Percentiles rank a stretch among this genome's conserved stretches.
Evolutionary conservation across 1,139 yeast genomes (phyloP).

Genomic region (Taphrina wiesneri): DNA sequence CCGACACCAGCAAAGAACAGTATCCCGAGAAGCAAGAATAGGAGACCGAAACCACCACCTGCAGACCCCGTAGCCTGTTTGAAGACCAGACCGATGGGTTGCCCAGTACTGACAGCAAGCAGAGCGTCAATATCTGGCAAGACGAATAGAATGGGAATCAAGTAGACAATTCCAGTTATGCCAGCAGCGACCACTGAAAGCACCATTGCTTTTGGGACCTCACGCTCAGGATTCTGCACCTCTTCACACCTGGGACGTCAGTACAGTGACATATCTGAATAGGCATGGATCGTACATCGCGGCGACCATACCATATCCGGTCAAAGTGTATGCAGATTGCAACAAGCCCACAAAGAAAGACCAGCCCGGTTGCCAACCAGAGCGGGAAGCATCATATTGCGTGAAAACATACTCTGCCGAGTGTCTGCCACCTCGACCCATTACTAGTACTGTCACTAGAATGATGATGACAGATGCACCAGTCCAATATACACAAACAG

Average conservation of each 20-base stretch:
- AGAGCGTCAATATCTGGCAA: conserved; percentile 69
- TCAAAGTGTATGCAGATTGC: conserved; percentile 74
- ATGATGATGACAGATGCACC: conserved; percentile 33
- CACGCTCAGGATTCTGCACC: conserved; percentile 58
- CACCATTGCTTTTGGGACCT: conserved; percentile 75
- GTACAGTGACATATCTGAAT: not conserved
- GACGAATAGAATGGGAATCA: conserved; percentile 68
- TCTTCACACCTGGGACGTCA: conserved; percentile 57
- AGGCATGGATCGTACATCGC: conserved; percentile 50
- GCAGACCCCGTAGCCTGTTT: conserved; percentile 59
- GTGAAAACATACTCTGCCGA: conserved; percentile 28
- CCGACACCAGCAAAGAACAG: conserved; percentile 66
- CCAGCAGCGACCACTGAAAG: conserved; percentile 66
- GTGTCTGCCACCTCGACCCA: conserved; percentile 24
- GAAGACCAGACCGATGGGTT: conserved; percentile 61
- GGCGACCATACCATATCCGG: conserved; percentile 80
- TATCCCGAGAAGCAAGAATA: conserved; percentile 67
- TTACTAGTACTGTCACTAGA: conserved; percentile 12
- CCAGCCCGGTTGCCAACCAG: conserved; percentile 35
- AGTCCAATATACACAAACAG: conserved; percentile 33
- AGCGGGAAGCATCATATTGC: conserved; percentile 21
- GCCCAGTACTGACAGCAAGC: conserved; percentile 60
- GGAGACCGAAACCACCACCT: conserved; percentile 66
- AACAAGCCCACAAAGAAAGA: conserved; percentile 59
- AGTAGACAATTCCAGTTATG: conserved; percentile 67